These are phyloP conservation scores for Cytospora chrysosperma DNA, from an alignment of 2,329 filamentous ascomycete species.

Conservation along the genomic window DNA sequence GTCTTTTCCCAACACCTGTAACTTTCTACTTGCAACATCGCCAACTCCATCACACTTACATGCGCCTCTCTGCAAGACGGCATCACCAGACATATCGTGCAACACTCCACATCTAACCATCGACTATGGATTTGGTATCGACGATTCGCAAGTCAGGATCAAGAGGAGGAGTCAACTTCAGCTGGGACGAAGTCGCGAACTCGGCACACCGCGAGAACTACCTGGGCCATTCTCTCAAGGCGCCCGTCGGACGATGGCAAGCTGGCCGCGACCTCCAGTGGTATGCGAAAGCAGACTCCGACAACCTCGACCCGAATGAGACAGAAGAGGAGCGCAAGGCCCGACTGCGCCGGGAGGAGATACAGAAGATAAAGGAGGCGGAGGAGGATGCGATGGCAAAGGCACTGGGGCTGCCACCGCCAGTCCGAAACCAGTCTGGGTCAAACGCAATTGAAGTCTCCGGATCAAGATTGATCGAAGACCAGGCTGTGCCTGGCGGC, in stretches of 20 bases:
- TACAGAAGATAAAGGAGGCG: conserved; percentile 80
- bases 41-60: neutral
- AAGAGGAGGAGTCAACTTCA: conserved; percentile 92
- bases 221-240: conserved; percentile 88
- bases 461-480: conserved; percentile 36
- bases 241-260: conserved; percentile 89
- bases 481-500: conserved; percentile 33
- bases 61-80: neutral
- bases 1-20: neutral
- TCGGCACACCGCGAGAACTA: conserved; percentile 86
- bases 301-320: conserved; percentile 49
- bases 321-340: conserved; percentile 58
- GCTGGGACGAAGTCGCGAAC: conserved; percentile 89
- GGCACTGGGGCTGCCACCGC: conserved; percentile 76
- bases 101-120: neutral
- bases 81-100: neutral
- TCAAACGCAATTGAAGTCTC: conserved; percentile 69
- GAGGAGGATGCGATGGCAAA: conserved; percentile 88
- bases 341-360: conserved; percentile 70
- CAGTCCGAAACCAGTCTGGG: conserved; percentile 56
- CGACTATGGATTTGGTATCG: conserved; percentile 83
- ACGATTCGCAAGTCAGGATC: conserved; percentile 89
- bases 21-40: neutral
- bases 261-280: conserved; percentile 67
- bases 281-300: conserved; percentile 60